phyloP scores from a whole-genome alignment of 768 basidiomycete species.

The Tubosaeta sp. region DNA sequence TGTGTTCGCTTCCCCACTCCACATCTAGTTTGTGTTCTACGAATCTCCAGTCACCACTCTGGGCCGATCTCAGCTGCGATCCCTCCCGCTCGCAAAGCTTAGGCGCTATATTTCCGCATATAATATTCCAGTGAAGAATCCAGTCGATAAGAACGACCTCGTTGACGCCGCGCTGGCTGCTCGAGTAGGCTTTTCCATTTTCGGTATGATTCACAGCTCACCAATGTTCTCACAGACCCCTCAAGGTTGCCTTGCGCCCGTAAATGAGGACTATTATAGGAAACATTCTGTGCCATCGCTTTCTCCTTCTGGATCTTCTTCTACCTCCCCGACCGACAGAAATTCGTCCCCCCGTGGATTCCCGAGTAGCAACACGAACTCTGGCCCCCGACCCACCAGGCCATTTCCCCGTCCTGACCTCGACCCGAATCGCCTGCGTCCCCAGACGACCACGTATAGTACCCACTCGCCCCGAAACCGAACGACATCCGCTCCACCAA shows the following conservation, averaged over 20 bases:
- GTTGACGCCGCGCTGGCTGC: conserved; percentile 56
- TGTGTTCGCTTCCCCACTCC: conserved; percentile 15
- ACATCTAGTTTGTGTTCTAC: not conserved
- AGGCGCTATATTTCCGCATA: conserved; percentile 70
- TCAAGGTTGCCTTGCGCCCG: conserved; percentile 58
- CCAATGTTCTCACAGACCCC: conserved; percentile 35
- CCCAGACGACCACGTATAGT: conserved; percentile 10
- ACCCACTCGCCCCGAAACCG: conserved; percentile 20
- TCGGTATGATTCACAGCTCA: not conserved
- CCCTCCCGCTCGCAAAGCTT: conserved; percentile 54
- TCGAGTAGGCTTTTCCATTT: conserved; percentile 38
- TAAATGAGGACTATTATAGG: conserved; percentile 52
- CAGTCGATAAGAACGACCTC: conserved; percentile 76
- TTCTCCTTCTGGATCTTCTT: conserved; percentile 8
- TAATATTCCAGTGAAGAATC: conserved; percentile 55
- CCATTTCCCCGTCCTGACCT: conserved; percentile 64
- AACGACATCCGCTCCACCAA: conserved; percentile 20
- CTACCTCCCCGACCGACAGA: conserved; percentile 16
- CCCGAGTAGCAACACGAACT: conserved; percentile 3
- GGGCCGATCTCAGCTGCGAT: conserved; percentile 51
- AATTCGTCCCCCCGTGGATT: conserved; percentile 10
- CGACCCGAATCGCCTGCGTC: conserved; percentile 39
- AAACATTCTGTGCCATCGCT: conserved; percentile 24
- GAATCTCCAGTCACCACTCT: conserved; percentile 61
- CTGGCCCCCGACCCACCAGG: conserved; percentile 24